A percentile compares a stretch with the other conserved stretches of the same genome.
phyloP scores from a whole-genome alignment of 2,329 filamentous ascomycete genomes.

The Fusarium pseudograminearum region DNA sequence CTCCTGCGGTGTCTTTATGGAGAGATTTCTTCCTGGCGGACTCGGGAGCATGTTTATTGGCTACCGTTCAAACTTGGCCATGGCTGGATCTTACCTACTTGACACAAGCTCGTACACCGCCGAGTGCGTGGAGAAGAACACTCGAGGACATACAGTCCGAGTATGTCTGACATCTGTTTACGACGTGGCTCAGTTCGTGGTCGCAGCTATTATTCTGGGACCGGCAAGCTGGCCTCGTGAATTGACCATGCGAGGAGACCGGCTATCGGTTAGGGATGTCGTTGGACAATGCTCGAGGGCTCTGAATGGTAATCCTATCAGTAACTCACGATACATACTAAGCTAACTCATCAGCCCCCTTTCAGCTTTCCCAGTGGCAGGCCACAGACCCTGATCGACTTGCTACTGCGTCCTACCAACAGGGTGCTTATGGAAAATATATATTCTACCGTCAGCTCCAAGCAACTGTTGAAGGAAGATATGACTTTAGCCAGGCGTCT shows the following conservation, averaged over 20 bases:
- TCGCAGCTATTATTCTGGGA: constrained; percentile 74
- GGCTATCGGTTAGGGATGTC: constrained; percentile 70
- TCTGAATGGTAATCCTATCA: constrained; percentile 58
- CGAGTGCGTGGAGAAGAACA: constrained; percentile 69
- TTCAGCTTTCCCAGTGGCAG: constrained; percentile 55
- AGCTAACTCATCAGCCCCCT: constrained; percentile 53
- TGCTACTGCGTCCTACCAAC: constrained; percentile 58
- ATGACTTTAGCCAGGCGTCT: constrained; percentile 71
- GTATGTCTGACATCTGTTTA: constrained; percentile 76
- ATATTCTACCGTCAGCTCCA: constrained; percentile 71
- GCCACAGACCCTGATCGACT: constrained; percentile 57
- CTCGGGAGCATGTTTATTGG: constrained; percentile 71
- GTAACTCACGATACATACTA: background rate
- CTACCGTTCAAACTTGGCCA: constrained; percentile 62
- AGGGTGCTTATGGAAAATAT: constrained; percentile 62
- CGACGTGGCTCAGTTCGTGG: constrained; percentile 78
- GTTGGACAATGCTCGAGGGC: constrained; percentile 62
- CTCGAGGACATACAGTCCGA: constrained; percentile 61
- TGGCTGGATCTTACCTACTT: constrained; percentile 74
- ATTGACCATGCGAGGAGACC: constrained; percentile 76
- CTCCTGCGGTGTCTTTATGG: constrained; percentile 80
- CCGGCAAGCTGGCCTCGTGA: constrained; percentile 73
- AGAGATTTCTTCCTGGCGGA: constrained; percentile 77
- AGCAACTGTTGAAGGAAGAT: constrained; percentile 75
- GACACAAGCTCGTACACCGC: constrained; percentile 69